phyloP scores from a whole-genome alignment of 495 filamentous ascomycete genomes.

The Hypoxylon lenormandii region DNA sequence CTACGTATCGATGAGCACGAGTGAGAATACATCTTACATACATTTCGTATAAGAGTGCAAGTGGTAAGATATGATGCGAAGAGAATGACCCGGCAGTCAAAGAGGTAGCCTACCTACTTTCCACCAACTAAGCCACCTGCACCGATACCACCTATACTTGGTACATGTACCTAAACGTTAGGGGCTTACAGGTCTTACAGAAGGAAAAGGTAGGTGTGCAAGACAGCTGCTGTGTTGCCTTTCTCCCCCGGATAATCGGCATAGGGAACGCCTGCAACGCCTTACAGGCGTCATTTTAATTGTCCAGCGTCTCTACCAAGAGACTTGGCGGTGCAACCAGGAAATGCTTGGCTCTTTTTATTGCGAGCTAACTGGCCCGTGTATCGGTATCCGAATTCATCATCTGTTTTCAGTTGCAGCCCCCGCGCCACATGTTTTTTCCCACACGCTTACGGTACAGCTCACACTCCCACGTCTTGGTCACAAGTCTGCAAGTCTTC shows the following conservation, averaged over 20 bases:
- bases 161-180: too few relatives aligned
- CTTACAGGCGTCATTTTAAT: conserved; percentile 22
- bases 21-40: too few relatives aligned
- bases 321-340: conserved; percentile 40
- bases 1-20: too few relatives aligned
- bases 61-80: too few relatives aligned
- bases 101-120: too few relatives aligned
- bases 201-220: not conserved
- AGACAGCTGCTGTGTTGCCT: not conserved
- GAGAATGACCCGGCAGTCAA: too few relatives aligned
- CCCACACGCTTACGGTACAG: too few relatives aligned
- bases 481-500: not conserved
- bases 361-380: not conserved
- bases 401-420: not conserved
- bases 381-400: not conserved
- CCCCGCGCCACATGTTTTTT: not conserved
- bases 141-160: too few relatives aligned
- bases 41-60: too few relatives aligned
- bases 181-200: too few relatives aligned
- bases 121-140: too few relatives aligned
- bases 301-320: conserved; percentile 34
- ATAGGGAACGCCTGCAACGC: conserved; percentile 23
- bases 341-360: conserved; percentile 36
- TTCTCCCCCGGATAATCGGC: conserved; percentile 44
- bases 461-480: not conserved